Base-by-base conservation (phyloP, 2,329 filamentous ascomycete genomes). In the Xylaria sp. region DNA sequence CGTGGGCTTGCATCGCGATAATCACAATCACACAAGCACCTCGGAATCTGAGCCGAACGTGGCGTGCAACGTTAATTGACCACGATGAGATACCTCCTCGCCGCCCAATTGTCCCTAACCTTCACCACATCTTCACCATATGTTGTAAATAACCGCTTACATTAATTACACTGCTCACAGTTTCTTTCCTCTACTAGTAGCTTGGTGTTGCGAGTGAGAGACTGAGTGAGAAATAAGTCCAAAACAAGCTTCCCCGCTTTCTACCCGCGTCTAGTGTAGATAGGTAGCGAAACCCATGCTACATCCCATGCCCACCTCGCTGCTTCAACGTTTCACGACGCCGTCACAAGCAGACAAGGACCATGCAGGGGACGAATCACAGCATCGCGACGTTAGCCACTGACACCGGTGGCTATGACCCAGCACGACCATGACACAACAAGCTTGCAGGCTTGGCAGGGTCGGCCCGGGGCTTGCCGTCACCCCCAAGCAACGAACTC, bases 371-470 rank as follows among this genome's bases (percentile, higher is more conserved):
- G 60, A 59, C 42, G 17, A 55, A 60, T 38, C 42, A 63, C 11
- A 54, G 19, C 19, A 17, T 21, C 33, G 40, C 35, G 7, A 47
- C 33, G 23, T 35, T 1, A 45, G 17, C 43, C 31, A 9, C 52
- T 21, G 19, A 21, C 28, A 4, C 40, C 12, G 31, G n/a, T 42
- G 54, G 53, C 47, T 59, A 28, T 19, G 37, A 45, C 28, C 60
- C 56, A 45, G 45, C 42, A 43, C 54, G 35, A 37, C 55, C 50
- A 60, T 63, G 57, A 60, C 45, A 63, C 57, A 55, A 14, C n/a
- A 52, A n/a, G 57, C 51, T 23, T 56, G 21, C 40, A 63, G 61
- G 57, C 61, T 63, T 63, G 61, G 61, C 61, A 21, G 46, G n/a
- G 57, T 40, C 61, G 61, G 51, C 40, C 40, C 56, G 17, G 45